Evolutionary conservation across 2,329 filamentous ascomycete species (phyloP).

Genomic region (Tolypocladium nubicola): DNA sequence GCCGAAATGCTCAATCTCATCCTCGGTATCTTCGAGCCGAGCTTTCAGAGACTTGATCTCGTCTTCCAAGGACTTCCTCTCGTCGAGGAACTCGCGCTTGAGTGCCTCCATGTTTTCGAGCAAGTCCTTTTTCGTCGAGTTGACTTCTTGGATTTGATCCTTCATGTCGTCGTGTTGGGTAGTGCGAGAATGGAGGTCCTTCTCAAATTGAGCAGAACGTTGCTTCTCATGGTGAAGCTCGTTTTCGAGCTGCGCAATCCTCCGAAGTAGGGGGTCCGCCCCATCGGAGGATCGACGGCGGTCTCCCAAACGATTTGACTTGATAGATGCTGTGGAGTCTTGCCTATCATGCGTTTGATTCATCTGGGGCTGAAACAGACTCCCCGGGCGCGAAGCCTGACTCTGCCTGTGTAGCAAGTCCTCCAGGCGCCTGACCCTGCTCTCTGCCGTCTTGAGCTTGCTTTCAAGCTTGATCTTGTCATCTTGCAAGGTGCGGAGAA

Average conservation of each 20-base stretch:
- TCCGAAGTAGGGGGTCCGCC: conserved; percentile 33
- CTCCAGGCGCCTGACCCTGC: conserved; percentile 81
- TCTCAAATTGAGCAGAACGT: conserved; percentile 53
- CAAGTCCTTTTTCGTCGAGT: conserved; percentile 87
- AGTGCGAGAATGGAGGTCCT: conserved; percentile 50
- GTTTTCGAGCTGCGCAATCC: conserved; percentile 58
- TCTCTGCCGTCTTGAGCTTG: conserved; percentile 73
- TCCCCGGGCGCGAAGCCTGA: conserved; percentile 44
- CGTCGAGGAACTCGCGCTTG: conserved; percentile 76
- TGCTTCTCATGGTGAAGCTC: conserved; percentile 69
- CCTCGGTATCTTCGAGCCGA: conserved; percentile 79
- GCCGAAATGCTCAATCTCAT: conserved; percentile 77
- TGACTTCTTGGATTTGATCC: conserved; percentile 69
- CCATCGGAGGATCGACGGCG: conserved; percentile 35
- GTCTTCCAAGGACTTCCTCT: conserved; percentile 71
- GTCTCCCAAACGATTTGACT: conserved; percentile 32
- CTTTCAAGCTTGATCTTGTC: conserved; percentile 69
- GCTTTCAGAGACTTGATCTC: conserved; percentile 69
- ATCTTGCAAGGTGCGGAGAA: conserved; percentile 65
- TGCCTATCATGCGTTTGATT: conserved; percentile 37
- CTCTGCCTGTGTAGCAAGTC: conserved; percentile 82
- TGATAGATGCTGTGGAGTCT: conserved; percentile 38
- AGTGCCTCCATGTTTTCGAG: conserved; percentile 90
- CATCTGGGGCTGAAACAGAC: conserved; percentile 40
- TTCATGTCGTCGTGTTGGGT: conserved; percentile 51